Evolutionary conservation across 2,329 filamentous ascomycete species (phyloP).

Genomic region (Aspergillus phoenicis): DNA sequence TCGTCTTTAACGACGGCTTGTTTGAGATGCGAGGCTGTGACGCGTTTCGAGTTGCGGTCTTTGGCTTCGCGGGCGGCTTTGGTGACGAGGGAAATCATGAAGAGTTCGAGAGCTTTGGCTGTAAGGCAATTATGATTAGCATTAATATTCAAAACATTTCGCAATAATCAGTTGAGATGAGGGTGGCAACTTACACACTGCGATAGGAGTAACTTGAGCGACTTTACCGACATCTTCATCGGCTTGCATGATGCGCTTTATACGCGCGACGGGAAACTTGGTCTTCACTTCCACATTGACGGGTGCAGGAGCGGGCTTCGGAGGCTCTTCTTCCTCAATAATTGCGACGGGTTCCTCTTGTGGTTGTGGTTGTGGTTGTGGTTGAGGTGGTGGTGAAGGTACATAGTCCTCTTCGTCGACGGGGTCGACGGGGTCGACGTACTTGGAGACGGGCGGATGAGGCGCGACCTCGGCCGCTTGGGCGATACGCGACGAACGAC

Average conservation of each 20-base stretch:
- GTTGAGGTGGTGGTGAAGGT: too few species aligned
- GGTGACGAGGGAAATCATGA: constrained; percentile 92
- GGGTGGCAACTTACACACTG: constrained; percentile 65
- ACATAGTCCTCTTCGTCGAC: constrained; percentile 18
- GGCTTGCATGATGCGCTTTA: constrained; percentile 99
- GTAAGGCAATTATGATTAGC: constrained; percentile 9
- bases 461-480: constrained; percentile 35
- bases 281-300: constrained; percentile 84
- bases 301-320: constrained; percentile 43
- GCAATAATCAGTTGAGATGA: background rate
- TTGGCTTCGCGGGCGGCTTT: constrained; percentile 84
- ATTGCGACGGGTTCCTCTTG: constrained; percentile 5
- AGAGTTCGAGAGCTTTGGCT: constrained; percentile 93
- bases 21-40: constrained; percentile 89
- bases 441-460: constrained; percentile 24
- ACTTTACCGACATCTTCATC: constrained; percentile 99
- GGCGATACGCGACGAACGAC: constrained; percentile 43
- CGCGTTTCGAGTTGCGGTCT: constrained; percentile 81
- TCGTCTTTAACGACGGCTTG: constrained; percentile 84
- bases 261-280: constrained; percentile 94
- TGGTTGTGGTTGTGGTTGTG: background rate
- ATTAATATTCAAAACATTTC: too few species aligned
- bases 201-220: constrained; percentile 93
- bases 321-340: constrained; percentile 8
- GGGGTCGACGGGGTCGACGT: constrained; percentile 25